Evolutionary conservation across 148 eudicot genomes (phyloP).

Genomic region (Heliosperma pusillum): DNA sequence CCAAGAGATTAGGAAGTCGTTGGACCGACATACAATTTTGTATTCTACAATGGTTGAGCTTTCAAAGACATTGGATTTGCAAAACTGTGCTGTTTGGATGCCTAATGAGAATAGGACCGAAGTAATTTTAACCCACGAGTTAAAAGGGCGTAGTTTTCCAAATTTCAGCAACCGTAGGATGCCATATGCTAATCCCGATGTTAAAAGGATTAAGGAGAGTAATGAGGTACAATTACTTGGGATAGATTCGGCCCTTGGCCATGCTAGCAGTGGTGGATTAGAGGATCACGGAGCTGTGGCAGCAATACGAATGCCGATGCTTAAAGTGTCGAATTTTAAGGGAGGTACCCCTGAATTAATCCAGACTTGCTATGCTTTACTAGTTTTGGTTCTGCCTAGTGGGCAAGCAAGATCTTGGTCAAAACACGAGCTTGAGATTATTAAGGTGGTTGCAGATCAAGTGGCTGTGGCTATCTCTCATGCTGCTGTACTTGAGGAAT

Average conservation of each 20-base stretch:
- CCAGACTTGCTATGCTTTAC: slow-evolving; percentile 69
- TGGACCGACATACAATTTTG: slow-evolving; percentile 75
- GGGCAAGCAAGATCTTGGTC: slow-evolving; percentile 52
- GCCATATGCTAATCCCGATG: slow-evolving; percentile 58
- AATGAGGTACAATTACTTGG: slow-evolving; percentile 52
- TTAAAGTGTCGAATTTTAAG: slow-evolving; percentile 65
- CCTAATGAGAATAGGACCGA: slow-evolving; percentile 68
- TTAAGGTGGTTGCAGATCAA: slow-evolving; percentile 80
- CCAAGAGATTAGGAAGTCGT: slow-evolving; percentile 77
- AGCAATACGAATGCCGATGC: slow-evolving; percentile 85
- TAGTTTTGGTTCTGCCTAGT: slow-evolving; percentile 65
- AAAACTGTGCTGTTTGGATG: slow-evolving; percentile 93
- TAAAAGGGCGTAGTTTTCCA: slow-evolving; percentile 33
- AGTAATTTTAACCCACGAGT: slow-evolving; percentile 62
- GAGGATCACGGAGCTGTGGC: slow-evolving; percentile 64
- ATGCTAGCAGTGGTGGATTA: slow-evolving; percentile 50
- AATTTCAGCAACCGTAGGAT: slow-evolving; percentile 28
- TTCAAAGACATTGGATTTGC: slow-evolving; percentile 67
- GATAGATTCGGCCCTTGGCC: slow-evolving; percentile 54
- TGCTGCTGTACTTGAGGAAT: slow-evolving; percentile 82
- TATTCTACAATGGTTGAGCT: slow-evolving; percentile 77
- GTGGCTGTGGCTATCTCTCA: slow-evolving; percentile 96
- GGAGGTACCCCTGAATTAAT: slow-evolving; percentile 81
- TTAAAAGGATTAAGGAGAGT: slow-evolving; percentile 47
- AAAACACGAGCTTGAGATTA: slow-evolving; percentile 64